Evolutionary conservation across 768 basidiomycete genomes (phyloP), one percentile per base, ranked within the genome.

Genomic region (Agrocybe pediades): DNA sequence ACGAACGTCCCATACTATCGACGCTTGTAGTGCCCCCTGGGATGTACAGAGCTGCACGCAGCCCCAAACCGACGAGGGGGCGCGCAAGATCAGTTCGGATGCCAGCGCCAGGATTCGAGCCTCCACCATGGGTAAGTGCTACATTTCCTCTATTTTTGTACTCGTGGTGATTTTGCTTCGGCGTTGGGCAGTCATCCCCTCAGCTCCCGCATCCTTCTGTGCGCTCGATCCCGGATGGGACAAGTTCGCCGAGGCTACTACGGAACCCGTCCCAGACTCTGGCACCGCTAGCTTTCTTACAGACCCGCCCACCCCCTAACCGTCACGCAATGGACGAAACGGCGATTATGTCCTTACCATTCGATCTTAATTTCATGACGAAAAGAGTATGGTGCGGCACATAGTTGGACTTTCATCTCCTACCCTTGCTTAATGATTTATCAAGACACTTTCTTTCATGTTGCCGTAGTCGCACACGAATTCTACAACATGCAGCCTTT

Each of bases 321-420:
- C 80, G 88, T 43, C 88, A 90, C 64, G 85, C 86, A 2, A 65
- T 86, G 49, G 88, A 90, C 63, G 86, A 89, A 66, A 79, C 82
- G 64, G 84, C 85, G 6, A 72, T 90, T 46, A 86, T 86, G 76
- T 80, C 81, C 1, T 81, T 86, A 36, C 11, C 11, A 36, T n/a
- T 13, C 6, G n/a, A 11, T 5, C n/a, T 36, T n/a, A 36, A 36
- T 13, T 36, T n/a, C n/a, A n/a, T n/a, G n/a, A n/a, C n/a, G n/a
- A n/a, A n/a, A n/a, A n/a, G n/a, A n/a, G n/a, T n/a, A n/a, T n/a
- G n/a, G n/a, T n/a, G n/a, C n/a, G n/a, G n/a, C n/a, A n/a, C n/a
- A n/a, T n/a, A n/a, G n/a, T n/a, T n/a, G n/a, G n/a, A n/a, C n/a
- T n/a, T n/a, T n/a, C n/a, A n/a, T n/a, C n/a, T n/a, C n/a, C n/a